These are phyloP conservation scores for Phytophthora sp. DNA, from an alignment of 352 stramenopile genomes.

Conservation along the genomic window DNA sequence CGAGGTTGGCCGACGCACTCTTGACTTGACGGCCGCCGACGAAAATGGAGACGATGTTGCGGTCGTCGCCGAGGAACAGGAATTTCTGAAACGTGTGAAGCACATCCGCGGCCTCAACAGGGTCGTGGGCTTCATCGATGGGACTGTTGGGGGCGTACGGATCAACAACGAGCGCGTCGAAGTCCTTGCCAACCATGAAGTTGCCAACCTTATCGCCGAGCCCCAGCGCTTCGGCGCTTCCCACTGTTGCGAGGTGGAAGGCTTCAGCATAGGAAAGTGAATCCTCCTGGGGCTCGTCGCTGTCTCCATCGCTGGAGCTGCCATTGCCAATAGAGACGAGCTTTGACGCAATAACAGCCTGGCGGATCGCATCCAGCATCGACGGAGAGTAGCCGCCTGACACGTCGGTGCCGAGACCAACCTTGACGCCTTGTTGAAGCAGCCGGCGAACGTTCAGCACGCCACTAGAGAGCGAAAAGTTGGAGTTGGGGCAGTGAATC, in stretches of 20 bases:
- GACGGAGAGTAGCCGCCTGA: constrained; percentile 94
- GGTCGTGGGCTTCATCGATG: constrained; percentile 71
- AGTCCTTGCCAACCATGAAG: constrained; percentile 89
- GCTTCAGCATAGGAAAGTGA: constrained; percentile 79
- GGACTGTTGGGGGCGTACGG: constrained; percentile 53
- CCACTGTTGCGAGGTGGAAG: constrained; percentile 92
- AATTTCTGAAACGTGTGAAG: constrained; percentile 92
- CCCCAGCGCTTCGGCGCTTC: constrained; percentile 80
- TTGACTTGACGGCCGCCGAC: constrained; percentile 74
- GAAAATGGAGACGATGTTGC: constrained; percentile 90
- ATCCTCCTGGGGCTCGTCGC: constrained; percentile 20
- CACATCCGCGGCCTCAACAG: constrained; percentile 49
- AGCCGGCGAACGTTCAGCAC: constrained; percentile 82
- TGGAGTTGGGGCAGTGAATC: constrained; percentile 96
- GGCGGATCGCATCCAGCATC: constrained; percentile 93
- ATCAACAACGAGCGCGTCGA: constrained; percentile 92
- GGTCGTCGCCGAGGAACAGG: constrained; percentile 90
- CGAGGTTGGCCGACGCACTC: constrained; percentile 1
- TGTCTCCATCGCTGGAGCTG: constrained; percentile 48
- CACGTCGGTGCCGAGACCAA: constrained; percentile 95
- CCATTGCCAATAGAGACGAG: constrained; percentile 72
- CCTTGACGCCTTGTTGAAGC: constrained; percentile 83
- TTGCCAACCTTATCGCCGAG: constrained; percentile 88
- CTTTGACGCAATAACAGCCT: constrained; percentile 91
- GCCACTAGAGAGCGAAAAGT: constrained; percentile 93